Conservation (phyloP, 345 rosid genomes). For the Hibiscus mutabilis region DNA sequence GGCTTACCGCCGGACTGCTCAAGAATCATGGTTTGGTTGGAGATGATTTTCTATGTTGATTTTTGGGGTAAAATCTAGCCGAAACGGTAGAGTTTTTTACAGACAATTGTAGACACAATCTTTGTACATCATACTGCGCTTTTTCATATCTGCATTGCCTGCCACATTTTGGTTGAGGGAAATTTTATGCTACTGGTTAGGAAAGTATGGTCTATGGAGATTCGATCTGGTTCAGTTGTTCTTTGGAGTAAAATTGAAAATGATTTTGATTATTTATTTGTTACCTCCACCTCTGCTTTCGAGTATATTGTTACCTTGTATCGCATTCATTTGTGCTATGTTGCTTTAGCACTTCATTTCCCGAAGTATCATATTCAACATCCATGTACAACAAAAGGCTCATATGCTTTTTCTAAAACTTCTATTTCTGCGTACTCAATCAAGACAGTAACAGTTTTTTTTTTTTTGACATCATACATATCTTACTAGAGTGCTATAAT, state of each 20-base stretch:
- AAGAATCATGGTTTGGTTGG: slow-evolving; percentile 55
- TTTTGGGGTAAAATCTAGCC: neutral
- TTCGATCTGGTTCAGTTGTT: slow-evolving; percentile 2
- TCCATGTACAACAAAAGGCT: neutral
- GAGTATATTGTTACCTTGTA: neutral
- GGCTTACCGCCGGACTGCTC: slow-evolving; percentile 39
- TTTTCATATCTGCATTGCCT: neutral
- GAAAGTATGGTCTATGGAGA: neutral
- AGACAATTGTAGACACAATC: neutral
- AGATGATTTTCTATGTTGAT: neutral
- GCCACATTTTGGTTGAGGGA: slow-evolving; percentile 11
- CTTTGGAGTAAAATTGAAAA: slow-evolving; percentile 6
- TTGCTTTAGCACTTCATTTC: neutral
- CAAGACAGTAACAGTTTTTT: neutral
- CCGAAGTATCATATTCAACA: neutral
- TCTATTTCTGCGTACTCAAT: neutral
- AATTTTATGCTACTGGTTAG: neutral
- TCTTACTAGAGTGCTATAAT: neutral
- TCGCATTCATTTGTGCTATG: neutral
- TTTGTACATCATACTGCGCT: slow-evolving; percentile 11
- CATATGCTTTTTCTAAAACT: neutral
- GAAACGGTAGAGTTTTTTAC: neutral
- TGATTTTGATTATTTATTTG: neutral
- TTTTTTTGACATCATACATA: neutral
- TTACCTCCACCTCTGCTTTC: neutral